Base-by-base conservation (phyloP, 768 basidiomycete genomes). In the Rhodosporidiobolus sp. region DNA sequence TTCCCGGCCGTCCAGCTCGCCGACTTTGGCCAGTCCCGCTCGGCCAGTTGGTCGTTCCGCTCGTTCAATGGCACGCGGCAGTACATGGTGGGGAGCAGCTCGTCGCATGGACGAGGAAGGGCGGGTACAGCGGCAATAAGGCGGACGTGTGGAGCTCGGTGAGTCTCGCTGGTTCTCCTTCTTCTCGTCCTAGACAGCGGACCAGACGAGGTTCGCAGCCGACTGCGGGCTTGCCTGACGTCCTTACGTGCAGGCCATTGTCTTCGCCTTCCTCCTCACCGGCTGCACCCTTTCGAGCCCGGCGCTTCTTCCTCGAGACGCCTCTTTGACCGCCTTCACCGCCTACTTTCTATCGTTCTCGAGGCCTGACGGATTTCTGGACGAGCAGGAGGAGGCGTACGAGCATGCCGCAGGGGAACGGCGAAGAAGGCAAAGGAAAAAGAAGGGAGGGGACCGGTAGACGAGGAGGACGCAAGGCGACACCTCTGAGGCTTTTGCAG, bases 51-150 rank as follows among this genome's bases (percentile, higher is more conserved):
- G 34, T 10, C 20, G 9, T 66, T 72, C 48, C 24, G 16, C 16
- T 50, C 48, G 10, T 38, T 72, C 17, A 66, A 57, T 8, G 70
- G 69, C 28, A 72, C 70, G 49, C 38, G 66, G 60, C 60, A 63
- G 53, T 72, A 72, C 65, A 62, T 66, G 63, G 54, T 60, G 26
- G 65, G 17, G 70, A 72, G 34, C 56, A 60, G 30, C 38, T 72
- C 10, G 8, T 61, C 11, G 65, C 54, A n/a, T 49, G 54, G 55
- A 57, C 65, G n/a, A 38, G 65, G 56, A 58, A 66, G 11, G 48
- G 45, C 26, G 54, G 70, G 12, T 71, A 71, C 30, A 50, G 50
- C 54, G 70, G 70, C 14, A 55, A 62, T 34, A 32, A 17, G 34
- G 58, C 55, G 4, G 70, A 71, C 20, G 35, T 46, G 16, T 71